Percentiles rank a stretch among this genome's conserved stretches.
These are phyloP conservation scores for Didymella pinodella DNA, from an alignment of 2,329 filamentous ascomycete genomes.

Conservation along the genomic window DNA sequence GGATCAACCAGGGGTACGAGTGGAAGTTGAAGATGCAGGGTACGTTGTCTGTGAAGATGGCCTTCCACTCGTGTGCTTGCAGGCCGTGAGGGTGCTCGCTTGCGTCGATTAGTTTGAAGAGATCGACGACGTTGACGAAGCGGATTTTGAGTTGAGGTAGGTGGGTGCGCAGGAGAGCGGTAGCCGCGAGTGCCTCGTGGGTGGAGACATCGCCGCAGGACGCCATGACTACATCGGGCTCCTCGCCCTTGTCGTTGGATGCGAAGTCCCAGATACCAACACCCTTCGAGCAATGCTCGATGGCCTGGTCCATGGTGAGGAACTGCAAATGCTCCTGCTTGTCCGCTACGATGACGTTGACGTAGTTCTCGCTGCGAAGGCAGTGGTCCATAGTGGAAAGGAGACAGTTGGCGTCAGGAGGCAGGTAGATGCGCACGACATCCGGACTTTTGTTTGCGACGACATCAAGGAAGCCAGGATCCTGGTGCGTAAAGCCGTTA, in stretches of 20 bases:
- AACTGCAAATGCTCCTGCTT: constrained; percentile 82
- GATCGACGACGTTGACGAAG: constrained; percentile 80
- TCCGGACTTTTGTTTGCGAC: constrained; percentile 82
- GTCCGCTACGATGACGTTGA: constrained; percentile 81
- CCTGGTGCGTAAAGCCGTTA: constrained; percentile 84
- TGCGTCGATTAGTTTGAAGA: constrained; percentile 79
- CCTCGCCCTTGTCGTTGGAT: constrained; percentile 71
- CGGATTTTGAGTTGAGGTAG: constrained; percentile 77
- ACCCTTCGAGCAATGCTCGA: constrained; percentile 80
- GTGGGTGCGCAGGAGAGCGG: constrained; percentile 74
- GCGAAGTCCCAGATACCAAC: constrained; percentile 81
- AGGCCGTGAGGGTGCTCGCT: constrained; percentile 77
- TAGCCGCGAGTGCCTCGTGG: constrained; percentile 76
- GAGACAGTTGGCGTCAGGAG: constrained; percentile 80
- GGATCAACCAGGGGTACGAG: constrained; percentile 81
- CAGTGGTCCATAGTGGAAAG: constrained; percentile 80
- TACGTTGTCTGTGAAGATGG: constrained; percentile 75
- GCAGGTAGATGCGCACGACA: constrained; percentile 81
- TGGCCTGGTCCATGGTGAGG: constrained; percentile 74
- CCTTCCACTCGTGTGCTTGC: constrained; percentile 63
- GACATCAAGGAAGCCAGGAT: constrained; percentile 81
- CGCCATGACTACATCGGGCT: constrained; percentile 80
- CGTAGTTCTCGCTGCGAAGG: constrained; percentile 75
- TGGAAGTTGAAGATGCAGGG: constrained; percentile 87
- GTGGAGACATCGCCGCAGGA: constrained; percentile 78